Percentiles rank a stretch among this genome's conserved stretches.
These are phyloP conservation scores for Kodamaea sagamina DNA, from an alignment of 805 yeast genomes.

Conservation along the genomic window DNA sequence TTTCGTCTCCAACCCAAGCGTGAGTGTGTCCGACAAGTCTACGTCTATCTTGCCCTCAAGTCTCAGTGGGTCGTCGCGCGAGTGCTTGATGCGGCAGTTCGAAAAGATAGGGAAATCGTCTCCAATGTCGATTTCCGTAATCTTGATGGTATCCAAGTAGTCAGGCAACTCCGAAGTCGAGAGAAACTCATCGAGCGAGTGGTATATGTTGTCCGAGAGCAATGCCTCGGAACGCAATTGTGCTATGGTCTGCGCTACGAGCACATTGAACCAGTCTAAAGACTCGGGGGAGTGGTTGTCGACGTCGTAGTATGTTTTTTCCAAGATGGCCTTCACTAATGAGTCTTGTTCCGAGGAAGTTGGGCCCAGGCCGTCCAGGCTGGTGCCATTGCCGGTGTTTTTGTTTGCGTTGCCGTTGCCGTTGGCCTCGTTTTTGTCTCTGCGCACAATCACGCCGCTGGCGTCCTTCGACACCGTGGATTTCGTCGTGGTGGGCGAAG, in stretches of 20 bases:
- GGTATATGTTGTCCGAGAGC: constrained; percentile 78
- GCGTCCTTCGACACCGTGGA: constrained; percentile 28
- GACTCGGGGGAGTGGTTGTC: constrained; percentile 86
- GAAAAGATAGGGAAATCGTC: constrained; percentile 94
- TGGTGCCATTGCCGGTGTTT: constrained; percentile 16
- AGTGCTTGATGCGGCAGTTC: constrained; percentile 78
- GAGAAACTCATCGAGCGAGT: constrained; percentile 70
- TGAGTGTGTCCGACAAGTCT: constrained; percentile 81
- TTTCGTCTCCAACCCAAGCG: constrained; percentile 82
- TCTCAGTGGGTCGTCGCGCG: constrained; percentile 53
- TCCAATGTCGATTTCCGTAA: constrained; percentile 90
- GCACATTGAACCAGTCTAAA: constrained; percentile 94
- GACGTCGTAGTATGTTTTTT: constrained; percentile 91
- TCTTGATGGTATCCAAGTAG: constrained; percentile 71
- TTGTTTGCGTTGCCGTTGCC: constrained; percentile 18
- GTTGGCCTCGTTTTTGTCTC: constrained; percentile 28
- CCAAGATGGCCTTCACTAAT: constrained; percentile 56
- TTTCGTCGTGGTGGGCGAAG: constrained; percentile 43
- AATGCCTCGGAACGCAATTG: constrained; percentile 90
- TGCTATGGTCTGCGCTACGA: constrained; percentile 86
- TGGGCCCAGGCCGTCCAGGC: constrained; percentile 16
- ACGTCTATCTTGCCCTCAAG: constrained; percentile 89
- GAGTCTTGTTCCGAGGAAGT: constrained; percentile 13
- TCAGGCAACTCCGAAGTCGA: constrained; percentile 69
- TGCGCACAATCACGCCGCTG: constrained; percentile 34